Percentiles rank a stretch among this genome's conserved stretches.
These are phyloP conservation scores for Stagonosporopsis cucurbitacearum DNA, from an alignment of 2,329 filamentous ascomycete species.

Conservation along the genomic window DNA sequence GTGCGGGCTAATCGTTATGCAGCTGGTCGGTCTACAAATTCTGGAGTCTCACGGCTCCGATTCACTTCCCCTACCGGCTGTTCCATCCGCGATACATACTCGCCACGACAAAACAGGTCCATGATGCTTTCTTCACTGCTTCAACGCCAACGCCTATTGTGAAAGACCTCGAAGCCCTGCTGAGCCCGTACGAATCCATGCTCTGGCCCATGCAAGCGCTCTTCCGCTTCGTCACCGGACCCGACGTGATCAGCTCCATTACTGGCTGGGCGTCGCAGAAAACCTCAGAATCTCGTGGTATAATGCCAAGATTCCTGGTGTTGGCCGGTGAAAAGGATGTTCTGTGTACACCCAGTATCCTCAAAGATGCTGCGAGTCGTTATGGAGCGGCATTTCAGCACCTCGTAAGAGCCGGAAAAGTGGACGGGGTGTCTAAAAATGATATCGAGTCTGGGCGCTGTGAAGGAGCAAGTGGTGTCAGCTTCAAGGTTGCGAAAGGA, in stretches of 20 bases:
- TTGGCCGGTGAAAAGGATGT: constrained; percentile 35
- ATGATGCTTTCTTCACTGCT: constrained; percentile 59
- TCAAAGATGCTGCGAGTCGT: constrained; percentile 49
- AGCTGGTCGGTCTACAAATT: constrained; percentile 34
- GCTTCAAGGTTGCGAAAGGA: constrained; percentile 52
- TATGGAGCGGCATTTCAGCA: constrained; percentile 46
- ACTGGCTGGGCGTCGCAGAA: constrained; percentile 48
- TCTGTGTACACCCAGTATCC: constrained; percentile 33
- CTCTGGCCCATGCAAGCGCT: constrained; percentile 61
- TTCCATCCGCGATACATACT: constrained; percentile 60
- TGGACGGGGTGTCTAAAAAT: constrained; percentile 33
- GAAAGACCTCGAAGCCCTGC: constrained; percentile 51
- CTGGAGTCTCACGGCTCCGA: constrained; percentile 31
- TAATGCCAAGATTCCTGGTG: constrained; percentile 29
- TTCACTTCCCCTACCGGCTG: constrained; percentile 53
- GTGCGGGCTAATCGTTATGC: background rate
- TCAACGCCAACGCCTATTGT: constrained; percentile 52
- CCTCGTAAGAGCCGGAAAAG: constrained; percentile 40
- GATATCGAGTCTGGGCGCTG: background rate
- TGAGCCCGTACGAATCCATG: constrained; percentile 60
- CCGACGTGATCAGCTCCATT: constrained; percentile 51
- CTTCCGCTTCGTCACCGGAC: constrained; percentile 51
- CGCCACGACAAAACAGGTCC: constrained; percentile 58
- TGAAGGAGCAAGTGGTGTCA: constrained; percentile 44
- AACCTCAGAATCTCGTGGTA: constrained; percentile 22